Base-by-base conservation (phyloP, 1,139 yeast genomes). In the Hansenula lynferdii region DNA sequence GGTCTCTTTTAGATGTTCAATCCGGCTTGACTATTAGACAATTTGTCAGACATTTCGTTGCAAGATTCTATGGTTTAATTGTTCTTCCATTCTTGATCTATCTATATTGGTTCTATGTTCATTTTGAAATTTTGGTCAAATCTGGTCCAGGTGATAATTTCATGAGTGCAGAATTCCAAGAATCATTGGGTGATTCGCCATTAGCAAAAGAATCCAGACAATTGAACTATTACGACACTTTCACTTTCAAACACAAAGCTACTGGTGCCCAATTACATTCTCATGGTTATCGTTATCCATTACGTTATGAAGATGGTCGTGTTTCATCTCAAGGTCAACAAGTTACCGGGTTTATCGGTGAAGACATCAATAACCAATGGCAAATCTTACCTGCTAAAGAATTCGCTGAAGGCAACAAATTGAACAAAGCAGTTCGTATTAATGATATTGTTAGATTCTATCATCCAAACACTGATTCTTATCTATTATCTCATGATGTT, bases 71-170 rank as follows among this genome's bases (percentile, higher is more conserved):
- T 57, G 74, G 84, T 2, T 73, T 94, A 49, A 75, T 92, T 44
- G 69, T 86, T 12, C 63, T 89, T 24, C 99, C 99, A 23, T 86
- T 92, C 58, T 49, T 75, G 30, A 73, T 92, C 51, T 94, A 86
- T 60, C 69, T 94, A 55, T 83, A 80, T 56, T 94, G 98, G 97
- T 94, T 94, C 67, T 87, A 80, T 64, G 73, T 90, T 41, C 99
- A 94, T 62, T 92, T 94, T 62, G 73, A 79, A 28, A 72, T 92
- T 32, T 75, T 94, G 53, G 74, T 64, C 44, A 80, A 77, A 51
- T 89, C 97, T 1, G 99, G 99, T 25, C 94, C 97, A 7, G 99
- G 99, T 44, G 97, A 94, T 61, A 69, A 72, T 6, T 90, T 90
- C 61, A 94, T 94, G 98, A 77, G 94, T 16, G 70, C 92, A 4